Percentiles rank a stretch among this genome's conserved stretches.
Evolutionary conservation across 805 yeast species (phyloP).

Genomic region (Candida morakotiae): DNA sequence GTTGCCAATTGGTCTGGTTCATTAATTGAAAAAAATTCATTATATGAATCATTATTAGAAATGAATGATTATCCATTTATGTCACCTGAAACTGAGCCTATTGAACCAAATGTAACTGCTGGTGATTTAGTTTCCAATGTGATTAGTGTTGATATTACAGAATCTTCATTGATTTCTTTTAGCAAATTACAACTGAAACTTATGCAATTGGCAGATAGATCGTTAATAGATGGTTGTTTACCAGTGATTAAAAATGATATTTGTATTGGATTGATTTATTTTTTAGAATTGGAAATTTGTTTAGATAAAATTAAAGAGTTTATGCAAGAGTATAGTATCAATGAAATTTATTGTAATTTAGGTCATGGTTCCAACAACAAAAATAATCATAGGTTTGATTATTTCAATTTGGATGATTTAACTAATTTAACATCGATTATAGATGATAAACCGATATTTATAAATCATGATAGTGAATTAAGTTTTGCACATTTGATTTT

Average conservation of each 20-base stretch:
- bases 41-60: slow-evolving; percentile 46
- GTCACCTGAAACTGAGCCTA: slow-evolving; percentile 36
- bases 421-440: slow-evolving; percentile 40
- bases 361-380: slow-evolving; percentile 10
- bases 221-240: slow-evolving; percentile 50
- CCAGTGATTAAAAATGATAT: slow-evolving; percentile 37
- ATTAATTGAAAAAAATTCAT: slow-evolving; percentile 45
- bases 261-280: slow-evolving; percentile 45
- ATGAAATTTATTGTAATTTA: slow-evolving; percentile 28
- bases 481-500: slow-evolving; percentile 49
- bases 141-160: slow-evolving; percentile 32
- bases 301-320: slow-evolving; percentile 40
- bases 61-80: slow-evolving; percentile 52
- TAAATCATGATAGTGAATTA: slow-evolving; percentile 46
- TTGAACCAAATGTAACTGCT: slow-evolving; percentile 25
- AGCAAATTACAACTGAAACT: slow-evolving; percentile 31
- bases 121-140: slow-evolving; percentile 28
- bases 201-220: slow-evolving; percentile 31
- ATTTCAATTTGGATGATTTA: slow-evolving; percentile 20
- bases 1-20: slow-evolving; percentile 57
- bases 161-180: slow-evolving; percentile 30
- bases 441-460: slow-evolving; percentile 43
- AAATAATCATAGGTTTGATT: slow-evolving; percentile 14
- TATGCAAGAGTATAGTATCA: slow-evolving; percentile 19
- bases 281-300: slow-evolving; percentile 49